phyloP scores from a whole-genome alignment of 106 monocot genomes.

The Dendrobium chrysotoxum region DNA sequence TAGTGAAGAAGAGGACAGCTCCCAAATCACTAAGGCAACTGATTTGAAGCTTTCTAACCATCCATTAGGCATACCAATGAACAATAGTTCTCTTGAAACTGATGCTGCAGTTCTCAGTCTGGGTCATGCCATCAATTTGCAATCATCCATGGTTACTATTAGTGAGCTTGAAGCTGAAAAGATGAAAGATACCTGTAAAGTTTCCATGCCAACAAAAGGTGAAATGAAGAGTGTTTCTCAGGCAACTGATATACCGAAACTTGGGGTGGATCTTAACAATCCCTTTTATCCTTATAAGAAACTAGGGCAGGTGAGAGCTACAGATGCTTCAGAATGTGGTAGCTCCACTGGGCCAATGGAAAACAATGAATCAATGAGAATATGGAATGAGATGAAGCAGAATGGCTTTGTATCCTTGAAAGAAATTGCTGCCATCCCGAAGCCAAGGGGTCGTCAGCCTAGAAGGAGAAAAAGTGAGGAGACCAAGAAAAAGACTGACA shows the following conservation, averaged over 20 bases:
- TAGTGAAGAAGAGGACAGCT: constrained; percentile 16
- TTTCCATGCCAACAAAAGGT: neutral
- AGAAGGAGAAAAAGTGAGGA: constrained; percentile 54
- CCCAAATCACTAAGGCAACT: constrained; percentile 14
- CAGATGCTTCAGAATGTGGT: constrained; percentile 66
- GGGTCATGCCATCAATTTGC: neutral
- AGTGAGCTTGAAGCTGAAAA: constrained; percentile 6
- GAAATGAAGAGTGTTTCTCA: neutral
- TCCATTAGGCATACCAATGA: neutral
- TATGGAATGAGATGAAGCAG: constrained; percentile 87
- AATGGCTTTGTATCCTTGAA: constrained; percentile 71
- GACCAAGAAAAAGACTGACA: constrained; percentile 36
- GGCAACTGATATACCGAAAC: constrained; percentile 8
- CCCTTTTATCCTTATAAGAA: constrained; percentile 70
- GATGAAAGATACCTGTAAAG: neutral
- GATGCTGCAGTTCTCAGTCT: constrained; percentile 16
- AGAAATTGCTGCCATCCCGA: constrained; percentile 42
- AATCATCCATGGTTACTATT: neutral
- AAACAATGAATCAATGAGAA: constrained; percentile 52
- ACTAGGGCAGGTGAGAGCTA: constrained; percentile 26
- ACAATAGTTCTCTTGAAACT: constrained; percentile 14
- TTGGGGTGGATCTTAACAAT: constrained; percentile 29
- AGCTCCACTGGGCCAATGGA: constrained; percentile 63
- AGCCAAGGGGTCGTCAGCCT: constrained; percentile 31
- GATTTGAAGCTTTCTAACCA: constrained; percentile 12